Base-by-base conservation (phyloP, 169 alveolate genomes). In the Cyclospora cayetanensis region DNA sequence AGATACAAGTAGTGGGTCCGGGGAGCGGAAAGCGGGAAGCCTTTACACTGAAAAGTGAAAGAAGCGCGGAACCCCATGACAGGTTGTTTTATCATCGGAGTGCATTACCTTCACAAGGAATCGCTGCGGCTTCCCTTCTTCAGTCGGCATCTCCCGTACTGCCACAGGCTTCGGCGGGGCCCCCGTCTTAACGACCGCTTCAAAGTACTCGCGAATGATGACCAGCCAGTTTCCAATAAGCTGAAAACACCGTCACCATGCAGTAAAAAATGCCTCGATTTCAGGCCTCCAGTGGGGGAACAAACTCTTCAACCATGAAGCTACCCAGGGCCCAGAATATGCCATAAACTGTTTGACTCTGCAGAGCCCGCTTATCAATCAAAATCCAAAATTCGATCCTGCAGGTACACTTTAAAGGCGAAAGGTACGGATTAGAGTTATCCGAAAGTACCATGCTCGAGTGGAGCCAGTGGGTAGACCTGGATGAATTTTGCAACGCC, bases 151-250 rank as follows among this genome's bases (percentile, higher is more conserved):
- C 72, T 79, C 74, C 88, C 53, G 39, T 50, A 68, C 92, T 1
- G 55, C 77, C 70, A 87, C 35, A 37, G 92, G 92, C 39, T 34
- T 39, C 27, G 92, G 92, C 20, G 92, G 92, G 35, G 79, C 80
- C 63, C 92, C 92, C 37, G 92, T 87, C 27, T 34, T 35, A 29
- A 87, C 86, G 20, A 87, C 43, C 9, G 92, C 74, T 29, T 87
- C 92, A 27, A 31, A 87, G 68, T 66, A 68, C 53, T 87, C 92
- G 12, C 92, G 41, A 4, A 70, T 66, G 29, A 87, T 79, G 87
- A 85, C 60, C 4, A 87, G 63, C 92, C 92, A 87, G 37, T 43
- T 87, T 35, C 87, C 53, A 0, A 68, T n/a, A 15, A 87, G 92
- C 92, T 87, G 86, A 20, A 79, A 25, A 66, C 79, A 66, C 25